A percentile compares a stretch with the other conserved stretches of the same genome.
Evolutionary conservation across 2,329 filamentous ascomycete species (phyloP).

Genomic region (Apiospora rasikravindrae): DNA sequence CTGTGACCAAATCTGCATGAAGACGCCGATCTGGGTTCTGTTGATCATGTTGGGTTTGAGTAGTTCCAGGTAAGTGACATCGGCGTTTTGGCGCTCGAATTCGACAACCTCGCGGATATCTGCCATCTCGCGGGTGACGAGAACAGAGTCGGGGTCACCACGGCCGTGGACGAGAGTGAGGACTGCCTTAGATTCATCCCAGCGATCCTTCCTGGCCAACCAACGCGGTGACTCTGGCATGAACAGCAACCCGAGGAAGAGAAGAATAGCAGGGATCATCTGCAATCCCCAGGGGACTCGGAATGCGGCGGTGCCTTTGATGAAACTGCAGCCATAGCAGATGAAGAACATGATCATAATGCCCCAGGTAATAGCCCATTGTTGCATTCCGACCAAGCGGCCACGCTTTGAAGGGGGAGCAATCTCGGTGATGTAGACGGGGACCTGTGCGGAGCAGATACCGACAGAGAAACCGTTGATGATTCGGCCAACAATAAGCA

Average conservation of each 20-base stretch:
- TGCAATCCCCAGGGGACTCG: constrained; percentile 56
- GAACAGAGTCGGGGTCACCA: constrained; percentile 67
- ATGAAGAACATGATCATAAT: constrained; percentile 55
- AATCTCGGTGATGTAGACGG: constrained; percentile 72
- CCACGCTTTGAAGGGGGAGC: constrained; percentile 54
- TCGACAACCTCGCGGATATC: constrained; percentile 78
- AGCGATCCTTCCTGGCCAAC: constrained; percentile 54
- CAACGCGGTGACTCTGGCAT: constrained; percentile 57
- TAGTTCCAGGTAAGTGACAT: constrained; percentile 75
- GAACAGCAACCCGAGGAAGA: constrained; percentile 48
- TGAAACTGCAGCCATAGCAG: constrained; percentile 52
- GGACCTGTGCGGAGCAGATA: constrained; percentile 74
- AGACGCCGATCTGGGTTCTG: constrained; percentile 72
- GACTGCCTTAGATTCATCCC: constrained; percentile 52
- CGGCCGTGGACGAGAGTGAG: constrained; percentile 65
- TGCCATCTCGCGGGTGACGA: constrained; percentile 70
- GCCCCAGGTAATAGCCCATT: constrained; percentile 53
- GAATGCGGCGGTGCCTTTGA: constrained; percentile 52
- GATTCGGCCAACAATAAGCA: constrained; percentile 71
- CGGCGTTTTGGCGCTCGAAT: constrained; percentile 71
- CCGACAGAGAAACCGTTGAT: constrained; percentile 76
- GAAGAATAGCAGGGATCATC: constrained; percentile 48
- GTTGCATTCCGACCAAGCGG: constrained; percentile 50
- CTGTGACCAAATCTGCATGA: constrained; percentile 78
- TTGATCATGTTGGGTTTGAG: constrained; percentile 77